Evolutionary conservation across 2,329 filamentous ascomycete species (phyloP), one percentile per base, ranked within the genome.

Genomic region (Paecilomyces niveus): DNA sequence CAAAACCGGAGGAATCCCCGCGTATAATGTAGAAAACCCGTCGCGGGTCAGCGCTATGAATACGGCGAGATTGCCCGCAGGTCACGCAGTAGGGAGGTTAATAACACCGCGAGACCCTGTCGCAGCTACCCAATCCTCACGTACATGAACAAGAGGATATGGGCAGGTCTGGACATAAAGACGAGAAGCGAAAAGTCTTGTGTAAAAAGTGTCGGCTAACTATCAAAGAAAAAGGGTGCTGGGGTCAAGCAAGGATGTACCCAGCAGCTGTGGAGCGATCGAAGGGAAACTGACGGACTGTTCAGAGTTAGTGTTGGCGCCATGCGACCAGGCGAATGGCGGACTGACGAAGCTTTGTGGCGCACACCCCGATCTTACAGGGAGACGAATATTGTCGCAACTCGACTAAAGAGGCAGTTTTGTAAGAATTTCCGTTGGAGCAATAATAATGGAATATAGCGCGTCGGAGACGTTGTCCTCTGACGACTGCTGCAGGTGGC

Each of bases 1-100:
- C 53, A 56, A 55, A 56, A 52, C 21, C 35, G 13, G 13, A 39
- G n/a, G 15, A n/a, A 45, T 45, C 8, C n/a, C 15, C 15, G 39
- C 10, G 15, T 1, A 45, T 45, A 45, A 45, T 18, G 1, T 45
- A 18, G 5, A 45, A 45, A n/a, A 21, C 39, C n/a, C 15, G n/a
- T n/a, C 15, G 15, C 35, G 15, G n/a, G n/a, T 45, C 39, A 45
- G 39, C 15, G 35, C 35, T 18, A 5, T 39, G 35, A n/a, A 15
- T n/a, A n/a, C 18, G 21, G 61, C 61, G 62, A 63, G 62, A 61
- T 63, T 63, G 53, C 55, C 39, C n/a, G n/a, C 9, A 8, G 54
- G 32, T 35, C 8, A n/a, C 29, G 32, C 18, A 21, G 29, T 7
- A 21, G 26, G 22, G 26, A 54, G 10, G 53, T 29, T 15, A 18